Evolutionary conservation across 2,329 filamentous ascomycete species (phyloP), one percentile per base, ranked within the genome.

Genomic region (Neocucurbitaria cava): DNA sequence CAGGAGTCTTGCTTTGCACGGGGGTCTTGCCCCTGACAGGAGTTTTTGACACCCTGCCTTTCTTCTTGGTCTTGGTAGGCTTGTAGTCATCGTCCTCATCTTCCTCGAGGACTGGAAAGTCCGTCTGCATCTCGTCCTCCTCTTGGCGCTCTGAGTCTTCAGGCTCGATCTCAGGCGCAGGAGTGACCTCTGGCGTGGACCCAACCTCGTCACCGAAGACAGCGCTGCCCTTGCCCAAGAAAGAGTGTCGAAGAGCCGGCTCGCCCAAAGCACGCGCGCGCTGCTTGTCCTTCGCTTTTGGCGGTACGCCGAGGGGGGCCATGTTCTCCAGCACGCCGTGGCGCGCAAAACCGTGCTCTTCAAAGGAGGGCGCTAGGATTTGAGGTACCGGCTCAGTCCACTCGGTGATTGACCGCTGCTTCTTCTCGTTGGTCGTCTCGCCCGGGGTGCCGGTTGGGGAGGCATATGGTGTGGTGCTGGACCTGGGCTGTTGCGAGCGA

Each of bases 311-410:
- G 51, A 96, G 79, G 23, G 92, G 88, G 48, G 87, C 88, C 92
- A 96, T 96, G 67, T 88, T 88, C 75, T 91, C 88, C 54, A 96
- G 81, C 17, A 96, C 90, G 60, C 90, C 90, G 73, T 87, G 86
- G 44, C 89, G 83, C 67, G 89, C 81, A 64, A 95, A 83, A 40
- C 89, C 90, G 72, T 85, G 81, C 64, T 96, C 91, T 79, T 91
- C 87, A 71, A 89, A 96, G 72, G 89, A 94, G 10, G 92, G 82
- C 42, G 79, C 79, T 42, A 82, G 80, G 43, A 75, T 70, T 53
- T 82, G 80, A 42, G 84, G 68, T 33, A 81, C 74, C 44, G 87
- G 87, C 74, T 89, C 87, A 36, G 80, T 74, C 86, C 84, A 87
- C 54, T 65, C 69, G 55, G 82, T 78, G 48, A 77, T 72, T 26